A percentile compares a stretch with the other conserved stretches of the same genome.
These are phyloP conservation scores for Condylostoma magnum DNA, from an alignment of 169 alveolate genomes.

Conservation along the genomic window DNA sequence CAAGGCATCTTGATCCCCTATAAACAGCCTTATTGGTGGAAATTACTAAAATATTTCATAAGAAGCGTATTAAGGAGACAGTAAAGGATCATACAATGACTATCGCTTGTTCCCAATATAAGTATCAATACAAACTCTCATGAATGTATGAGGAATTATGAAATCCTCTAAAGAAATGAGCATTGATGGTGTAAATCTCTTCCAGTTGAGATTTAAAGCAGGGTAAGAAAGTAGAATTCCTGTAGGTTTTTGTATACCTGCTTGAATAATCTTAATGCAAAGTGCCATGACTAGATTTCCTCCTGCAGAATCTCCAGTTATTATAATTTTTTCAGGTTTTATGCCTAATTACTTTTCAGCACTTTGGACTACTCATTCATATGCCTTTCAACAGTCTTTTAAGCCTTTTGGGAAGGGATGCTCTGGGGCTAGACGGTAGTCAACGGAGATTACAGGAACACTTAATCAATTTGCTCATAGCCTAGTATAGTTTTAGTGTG, in stretches of 20 bases:
- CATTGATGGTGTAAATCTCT: constrained; percentile 44
- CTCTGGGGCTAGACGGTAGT: constrained; percentile 80
- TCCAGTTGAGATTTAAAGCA: constrained; percentile 35
- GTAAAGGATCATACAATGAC: constrained; percentile 34
- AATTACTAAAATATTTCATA: constrained; percentile 36
- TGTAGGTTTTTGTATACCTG: constrained; percentile 50
- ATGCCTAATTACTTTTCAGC: constrained; percentile 35
- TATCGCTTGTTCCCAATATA: constrained; percentile 31
- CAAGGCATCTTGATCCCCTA: constrained; percentile 54
- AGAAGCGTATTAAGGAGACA: constrained; percentile 50
- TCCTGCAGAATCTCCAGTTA: constrained; percentile 78
- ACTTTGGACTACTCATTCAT: constrained; percentile 61
- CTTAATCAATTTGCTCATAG: constrained; percentile 75
- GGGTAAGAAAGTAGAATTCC: constrained; percentile 54
- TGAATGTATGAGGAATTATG: constrained; percentile 48
- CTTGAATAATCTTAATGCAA: constrained; percentile 35
- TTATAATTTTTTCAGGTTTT: constrained; percentile 42
- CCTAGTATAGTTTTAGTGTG: constrained; percentile 76
- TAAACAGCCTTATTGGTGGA: constrained; percentile 46
- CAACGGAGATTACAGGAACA: constrained; percentile 79
- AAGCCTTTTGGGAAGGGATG: constrained; percentile 79
- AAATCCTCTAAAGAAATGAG: constrained; percentile 51
- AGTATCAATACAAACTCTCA: constrained; percentile 49
- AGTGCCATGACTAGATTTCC: constrained; percentile 61
- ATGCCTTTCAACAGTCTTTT: constrained; percentile 84